phyloP scores from a whole-genome alignment of 768 basidiomycete species.

The Trametes sanguinea region DNA sequence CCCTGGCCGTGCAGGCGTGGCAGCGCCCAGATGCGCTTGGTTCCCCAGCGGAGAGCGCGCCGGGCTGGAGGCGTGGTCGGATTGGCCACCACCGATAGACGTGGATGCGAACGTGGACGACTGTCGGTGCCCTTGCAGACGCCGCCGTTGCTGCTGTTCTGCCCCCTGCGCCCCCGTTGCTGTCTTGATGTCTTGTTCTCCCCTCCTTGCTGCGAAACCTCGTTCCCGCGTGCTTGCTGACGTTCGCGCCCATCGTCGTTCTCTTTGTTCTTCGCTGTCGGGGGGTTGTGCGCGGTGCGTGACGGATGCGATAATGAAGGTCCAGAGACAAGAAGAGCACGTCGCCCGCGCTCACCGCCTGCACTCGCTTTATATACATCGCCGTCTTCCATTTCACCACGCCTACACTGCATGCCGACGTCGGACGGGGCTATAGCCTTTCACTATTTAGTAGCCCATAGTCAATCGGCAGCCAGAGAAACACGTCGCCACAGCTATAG shows the following conservation, averaged over 20 bases:
- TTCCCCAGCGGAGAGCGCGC: too few relatives aligned
- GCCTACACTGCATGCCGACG: slow-evolving; percentile 10
- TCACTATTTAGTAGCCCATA: not conserved
- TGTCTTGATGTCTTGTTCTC: not conserved
- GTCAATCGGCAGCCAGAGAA: too few relatives aligned
- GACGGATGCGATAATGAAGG: not conserved
- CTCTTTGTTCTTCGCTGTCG: not conserved
- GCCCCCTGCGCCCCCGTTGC: not conserved
- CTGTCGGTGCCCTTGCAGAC: too few relatives aligned
- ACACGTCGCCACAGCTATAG: not conserved
- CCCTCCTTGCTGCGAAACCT: not conserved
- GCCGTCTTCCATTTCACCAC: slow-evolving; percentile 12
- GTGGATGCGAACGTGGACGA: too few relatives aligned
- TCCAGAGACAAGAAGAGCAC: not conserved
- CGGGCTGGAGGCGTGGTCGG: too few relatives aligned
- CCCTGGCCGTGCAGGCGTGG: not conserved
- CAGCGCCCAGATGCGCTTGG: not conserved
- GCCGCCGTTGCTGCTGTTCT: too few relatives aligned
- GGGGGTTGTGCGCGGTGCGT: not conserved
- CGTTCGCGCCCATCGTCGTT: slow-evolving; percentile 6
- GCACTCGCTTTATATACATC: slow-evolving; percentile 4
- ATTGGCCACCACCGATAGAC: too few relatives aligned
- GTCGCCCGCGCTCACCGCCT: not conserved
- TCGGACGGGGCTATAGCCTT: slow-evolving; percentile 1
- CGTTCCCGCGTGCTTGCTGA: slow-evolving; percentile 3